Conservation (phyloP, 192 early-diverging fungal species). For the Dissophora globulifera region DNA sequence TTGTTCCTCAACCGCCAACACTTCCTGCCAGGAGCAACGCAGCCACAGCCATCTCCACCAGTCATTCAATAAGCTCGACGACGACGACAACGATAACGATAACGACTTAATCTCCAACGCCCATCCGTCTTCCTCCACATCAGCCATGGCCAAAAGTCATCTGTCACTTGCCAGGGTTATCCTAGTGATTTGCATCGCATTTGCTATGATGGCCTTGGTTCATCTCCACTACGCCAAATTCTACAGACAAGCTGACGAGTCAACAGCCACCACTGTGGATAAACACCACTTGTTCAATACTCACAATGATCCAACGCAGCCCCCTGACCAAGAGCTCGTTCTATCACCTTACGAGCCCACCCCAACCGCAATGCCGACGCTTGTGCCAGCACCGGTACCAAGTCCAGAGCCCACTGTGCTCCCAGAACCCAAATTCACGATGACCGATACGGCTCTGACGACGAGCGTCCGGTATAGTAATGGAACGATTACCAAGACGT, state of each 20-base stretch:
- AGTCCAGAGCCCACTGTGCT: not conserved
- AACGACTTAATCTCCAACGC: not conserved
- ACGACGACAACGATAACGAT: too few relatives aligned
- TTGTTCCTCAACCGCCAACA: too few relatives aligned
- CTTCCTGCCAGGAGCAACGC: too few relatives aligned
- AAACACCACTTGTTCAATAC: not conserved
- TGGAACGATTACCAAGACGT: slow-evolving; percentile 21
- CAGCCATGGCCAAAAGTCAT: slow-evolving; percentile 17
- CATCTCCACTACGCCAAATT: slow-evolving; percentile 30
- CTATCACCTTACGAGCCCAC: not conserved
- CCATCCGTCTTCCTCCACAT: not conserved
- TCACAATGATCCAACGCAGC: not conserved
- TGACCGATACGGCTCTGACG: slow-evolving; percentile 12
- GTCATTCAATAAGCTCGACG: not conserved
- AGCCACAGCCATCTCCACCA: not conserved
- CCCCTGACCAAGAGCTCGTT: not conserved
- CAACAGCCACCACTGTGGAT: not conserved
- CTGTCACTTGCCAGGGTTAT: slow-evolving; percentile 16
- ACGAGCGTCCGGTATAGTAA: slow-evolving; percentile 16
- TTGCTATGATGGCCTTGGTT: slow-evolving; percentile 22
- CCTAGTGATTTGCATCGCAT: slow-evolving; percentile 30
- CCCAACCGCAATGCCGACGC: not conserved
- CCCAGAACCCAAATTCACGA: not conserved
- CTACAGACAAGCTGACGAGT: slow-evolving; percentile 1
- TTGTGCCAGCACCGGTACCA: not conserved